Evolutionary conservation across 1,284 basidiomycete species (phyloP), one percentile per base, ranked within the genome.

Genomic region (Tranzscheliella williamsii): DNA sequence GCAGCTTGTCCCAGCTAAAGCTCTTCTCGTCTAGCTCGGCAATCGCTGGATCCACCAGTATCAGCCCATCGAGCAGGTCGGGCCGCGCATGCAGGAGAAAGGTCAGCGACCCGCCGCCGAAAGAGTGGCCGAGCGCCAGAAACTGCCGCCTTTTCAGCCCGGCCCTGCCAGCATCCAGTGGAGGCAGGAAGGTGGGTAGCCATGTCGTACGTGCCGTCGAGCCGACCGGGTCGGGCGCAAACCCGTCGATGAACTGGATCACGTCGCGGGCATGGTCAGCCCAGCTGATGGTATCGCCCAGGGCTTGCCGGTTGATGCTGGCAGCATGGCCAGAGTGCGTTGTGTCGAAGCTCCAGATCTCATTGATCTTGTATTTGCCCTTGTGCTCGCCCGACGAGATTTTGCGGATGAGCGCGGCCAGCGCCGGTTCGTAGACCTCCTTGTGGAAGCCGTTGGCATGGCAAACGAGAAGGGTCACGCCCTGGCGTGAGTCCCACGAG

Each of bases 381-480:
- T 34, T 44, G 24, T 40, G 38, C 29, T 39, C 43, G 23, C 38
- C 32, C 24, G 18, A 64, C 26, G 45, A 63, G 5, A 64, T 43
- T 42, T 51, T 60, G 8, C 50, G 24, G 16, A 81, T 43, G 2
- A 89, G 71, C 27, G 80, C 64, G 0, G 78, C 76, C 0, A 90
- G 54, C 4, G 82, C 82, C 0, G 86, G 83, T 68, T 88, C 86
- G 84, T 86, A 90, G 24, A 82, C 84, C 84, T 90, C 87, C 78
- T 91, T 91, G 56, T 85, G 84, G 65, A 91, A 85, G 7, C 90
- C 89, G 75, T 87, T 91, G 1, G 87, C 89, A 70, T 91, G 89
- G 7, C 84, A 83, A 33, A 88, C 79, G 53, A 91, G 82, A 30
- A 91, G 79, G 0, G 88, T 90, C 29, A 87, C 31, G 4, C 51